Base-by-base conservation (phyloP, 768 basidiomycete species). In the Termitomyces sp. region DNA sequence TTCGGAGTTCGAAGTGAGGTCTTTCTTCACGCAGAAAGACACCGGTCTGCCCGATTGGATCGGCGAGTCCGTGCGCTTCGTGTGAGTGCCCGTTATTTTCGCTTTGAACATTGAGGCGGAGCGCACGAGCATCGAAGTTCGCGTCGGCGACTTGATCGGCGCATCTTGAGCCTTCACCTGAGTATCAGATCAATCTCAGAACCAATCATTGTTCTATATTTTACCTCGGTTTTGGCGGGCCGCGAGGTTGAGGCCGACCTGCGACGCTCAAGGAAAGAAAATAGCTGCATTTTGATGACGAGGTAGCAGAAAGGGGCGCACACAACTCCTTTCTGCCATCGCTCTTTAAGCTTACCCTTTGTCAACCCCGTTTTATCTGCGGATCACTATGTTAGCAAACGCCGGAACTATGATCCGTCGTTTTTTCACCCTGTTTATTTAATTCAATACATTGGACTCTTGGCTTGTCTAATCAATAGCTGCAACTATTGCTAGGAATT, bases 251-350 rank as follows among this genome's bases (percentile, higher is more conserved):
- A 9, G 35, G 54, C 54, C 52, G 58, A 59, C 50, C 45, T 38
- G 45, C 53, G 54, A 30, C 61, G 61, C 14, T 57, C 55, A 55
- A 62, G 35, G 23, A 59, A 59, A 21, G 61, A 48, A 14, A 57
- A 51, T 48, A 59, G 26, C 3, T 56, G 61, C 56, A 59, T 57
- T 35, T 15, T 46, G 53, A 28, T 4, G 47, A n/a, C 12, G n/a
- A 12, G n/a, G 31, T 40, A 5, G 28, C n/a, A 47, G 41, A 38
- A 44, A 31, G 38, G 43, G 11, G 21, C 7, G n/a, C 35, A 19
- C 23, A 23, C 15, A 7, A 12, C 30, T 50, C 30, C 19, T 43
- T 28, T 28, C 31, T n/a, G 26, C 12, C 6, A 10, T 43, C 28
- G 7, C n/a, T 11, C 8, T 48, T 57, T 57, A 42, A 40, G 44